These are phyloP conservation scores for Leptodermis oblonga DNA, from an alignment of 257 asterid genomes.

Conservation along the genomic window DNA sequence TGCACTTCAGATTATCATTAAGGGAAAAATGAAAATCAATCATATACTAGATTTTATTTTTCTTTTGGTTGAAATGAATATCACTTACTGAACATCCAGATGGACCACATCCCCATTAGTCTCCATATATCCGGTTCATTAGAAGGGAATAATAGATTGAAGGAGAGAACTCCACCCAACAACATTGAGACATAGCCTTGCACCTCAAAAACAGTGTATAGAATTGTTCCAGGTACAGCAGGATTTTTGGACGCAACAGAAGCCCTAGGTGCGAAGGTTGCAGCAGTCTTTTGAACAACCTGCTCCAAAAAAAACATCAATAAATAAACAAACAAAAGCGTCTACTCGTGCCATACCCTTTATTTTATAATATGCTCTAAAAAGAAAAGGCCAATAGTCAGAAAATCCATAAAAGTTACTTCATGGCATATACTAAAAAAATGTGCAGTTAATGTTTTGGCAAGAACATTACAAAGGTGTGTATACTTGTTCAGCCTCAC, in stretches of 20 bases:
- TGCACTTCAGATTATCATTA: not conserved
- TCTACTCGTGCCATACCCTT: not conserved
- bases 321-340: not conserved
- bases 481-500: not conserved
- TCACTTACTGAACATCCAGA: conserved; percentile 98
- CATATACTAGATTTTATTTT: not conserved
- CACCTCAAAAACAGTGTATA: conserved; percentile 85
- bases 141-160: conserved; percentile 84
- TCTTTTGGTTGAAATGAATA: not conserved
- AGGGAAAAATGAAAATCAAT: not conserved
- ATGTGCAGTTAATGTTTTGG: too few relatives aligned
- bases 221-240: conserved; percentile 68
- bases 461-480: not conserved
- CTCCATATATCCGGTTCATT: conserved; percentile 94
- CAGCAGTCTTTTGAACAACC: conserved; percentile 96
- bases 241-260: conserved; percentile 84
- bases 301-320: conserved; percentile 23
- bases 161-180: conserved; percentile 85
- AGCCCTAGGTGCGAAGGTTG: conserved; percentile 97
- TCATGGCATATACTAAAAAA: not conserved
- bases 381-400: not conserved
- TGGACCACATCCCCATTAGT: conserved; percentile 98
- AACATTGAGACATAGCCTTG: conserved; percentile 72
- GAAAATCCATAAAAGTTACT: not conserved
- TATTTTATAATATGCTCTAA: not conserved